These are phyloP conservation scores for Boletus reticuloceps DNA, from an alignment of 768 basidiomycete genomes.

Conservation along the genomic window DNA sequence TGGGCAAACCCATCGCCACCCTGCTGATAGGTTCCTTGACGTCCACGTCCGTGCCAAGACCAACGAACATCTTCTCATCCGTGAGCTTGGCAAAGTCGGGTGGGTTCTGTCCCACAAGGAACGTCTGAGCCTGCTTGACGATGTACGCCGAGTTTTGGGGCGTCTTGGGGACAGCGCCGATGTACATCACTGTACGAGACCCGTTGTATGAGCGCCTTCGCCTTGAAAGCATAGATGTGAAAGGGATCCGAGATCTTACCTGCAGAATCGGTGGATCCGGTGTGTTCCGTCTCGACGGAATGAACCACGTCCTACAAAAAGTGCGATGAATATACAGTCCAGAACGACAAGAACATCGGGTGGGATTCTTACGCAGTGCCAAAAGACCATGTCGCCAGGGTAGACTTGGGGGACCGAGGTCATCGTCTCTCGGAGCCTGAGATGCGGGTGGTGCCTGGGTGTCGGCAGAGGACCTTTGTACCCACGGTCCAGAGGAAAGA, in stretches of 20 bases:
- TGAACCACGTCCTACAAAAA: conserved; percentile 42
- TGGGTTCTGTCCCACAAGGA: conserved; percentile 57
- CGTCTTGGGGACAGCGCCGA: conserved; percentile 68
- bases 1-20: conserved; percentile 44
- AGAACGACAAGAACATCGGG: not conserved
- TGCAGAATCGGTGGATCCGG: conserved; percentile 53
- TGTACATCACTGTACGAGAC: conserved; percentile 64
- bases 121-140: conserved; percentile 57
- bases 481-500: conserved; percentile 24
- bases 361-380: conserved; percentile 55
- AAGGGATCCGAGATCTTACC: conserved; percentile 31
- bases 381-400: conserved; percentile 78
- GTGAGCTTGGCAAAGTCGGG: conserved; percentile 65
- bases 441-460: conserved; percentile 61
- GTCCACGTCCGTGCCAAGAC: conserved; percentile 41
- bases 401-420: conserved; percentile 65
- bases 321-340: not conserved
- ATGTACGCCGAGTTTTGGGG: conserved; percentile 61
- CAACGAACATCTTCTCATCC: conserved; percentile 39
- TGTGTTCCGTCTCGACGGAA: conserved; percentile 50
- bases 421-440: conserved; percentile 63
- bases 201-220: not conserved
- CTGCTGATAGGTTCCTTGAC: conserved; percentile 34
- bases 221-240: not conserved
- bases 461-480: conserved; percentile 47